Evolutionary conservation across 768 basidiomycete species (phyloP), one percentile per base, ranked within the genome.

Genomic region (Psilocybe azurescens): DNA sequence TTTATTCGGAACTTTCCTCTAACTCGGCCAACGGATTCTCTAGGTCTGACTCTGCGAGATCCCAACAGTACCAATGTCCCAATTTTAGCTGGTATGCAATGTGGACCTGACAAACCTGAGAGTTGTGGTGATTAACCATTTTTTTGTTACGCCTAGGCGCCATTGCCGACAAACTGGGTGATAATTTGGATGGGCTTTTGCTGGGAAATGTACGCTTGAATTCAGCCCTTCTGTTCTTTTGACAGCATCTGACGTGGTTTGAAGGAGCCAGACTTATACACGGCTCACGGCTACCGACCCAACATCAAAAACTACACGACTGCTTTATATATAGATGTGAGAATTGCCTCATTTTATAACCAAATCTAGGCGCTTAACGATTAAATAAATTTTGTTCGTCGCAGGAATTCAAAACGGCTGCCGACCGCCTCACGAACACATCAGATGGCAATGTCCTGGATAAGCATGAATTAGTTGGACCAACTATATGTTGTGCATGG

Each of bases 201-300:
- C 69, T 85, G 5, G 84, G 84, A 56, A 86, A 86, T 68, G 83
- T 82, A 61, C 2, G 74, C 30, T 36, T 36, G 5, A 18, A 41
- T 29, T 24, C 3, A 47, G 39, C 47, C 58, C 18, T n/a, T 39
- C 18, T 5, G 3, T 38, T 20, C 46, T 29, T n/a, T 28, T 39
- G 10, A 52, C 33, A 4, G 49, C 18, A 63, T 38, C 54, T 58
- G 24, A 29, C 32, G 11, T 36, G 24, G 10, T 13, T 13, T 57
- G 16, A 62, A 83, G 83, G 84, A 86, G 70, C 89, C 89, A 32
- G 89, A 90, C 74, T 75, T 89, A 57, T 90, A 85, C 67, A 73
- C 78, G 0, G 53, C 46, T 3, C 84, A 85, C 61, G 70, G 71
- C 1, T 63, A 80, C 60, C 74, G 83, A 38, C 78, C 81, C 1